Base-by-base conservation (phyloP, 2,329 filamentous ascomycete species). In the Colletotrichum liriopes region DNA sequence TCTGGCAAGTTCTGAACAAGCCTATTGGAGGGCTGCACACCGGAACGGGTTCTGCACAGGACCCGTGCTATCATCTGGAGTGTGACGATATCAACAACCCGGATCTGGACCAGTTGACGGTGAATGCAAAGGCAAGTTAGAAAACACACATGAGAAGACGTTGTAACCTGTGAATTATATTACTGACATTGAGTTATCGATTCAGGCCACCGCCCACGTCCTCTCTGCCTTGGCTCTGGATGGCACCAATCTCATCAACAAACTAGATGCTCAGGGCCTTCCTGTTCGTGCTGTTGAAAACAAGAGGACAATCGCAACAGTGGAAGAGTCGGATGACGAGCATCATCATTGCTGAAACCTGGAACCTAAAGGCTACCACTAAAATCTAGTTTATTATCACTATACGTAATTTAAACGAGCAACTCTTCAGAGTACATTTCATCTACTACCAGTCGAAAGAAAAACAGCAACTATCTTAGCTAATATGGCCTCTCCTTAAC, bases 11-110 rank as follows among this genome's bases (percentile, higher is more conserved):
- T 35, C 86, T 88, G 47, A 64, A 77, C 9, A 81, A 91, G 90
- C 76, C 88, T 84, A 23, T 85, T 79, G 51, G 89, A 82, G 89
- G 89, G 11, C 82, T 92, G 26, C 89, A 89, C 76, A 91, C 90
- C 4, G 90, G 90, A 4, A 89, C 88, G 1, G 89, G 90, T 71
- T 85, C 82, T 39, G 80, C 88, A 78, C 75, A 82, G 76, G 65
- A 80, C 73, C 64, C 75, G n/a, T 74, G 78, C 74, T 78, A 80
- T 75, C 77, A 82, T 68, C 77, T 82, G 37, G 81, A 80, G 4
- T 84, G 82, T 41, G 84, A 85, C 43, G 77, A 79, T 65, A 79
- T 84, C 29, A 80, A 79, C 60, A 82, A 84, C 72, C 79, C 83
- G 7, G 75, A 82, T 62, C 79, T 78, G 8, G 79, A 82, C 35